phyloP scores from a whole-genome alignment of 2,329 filamentous ascomycete genomes.

The Aaosphaeria pasadenensis region DNA sequence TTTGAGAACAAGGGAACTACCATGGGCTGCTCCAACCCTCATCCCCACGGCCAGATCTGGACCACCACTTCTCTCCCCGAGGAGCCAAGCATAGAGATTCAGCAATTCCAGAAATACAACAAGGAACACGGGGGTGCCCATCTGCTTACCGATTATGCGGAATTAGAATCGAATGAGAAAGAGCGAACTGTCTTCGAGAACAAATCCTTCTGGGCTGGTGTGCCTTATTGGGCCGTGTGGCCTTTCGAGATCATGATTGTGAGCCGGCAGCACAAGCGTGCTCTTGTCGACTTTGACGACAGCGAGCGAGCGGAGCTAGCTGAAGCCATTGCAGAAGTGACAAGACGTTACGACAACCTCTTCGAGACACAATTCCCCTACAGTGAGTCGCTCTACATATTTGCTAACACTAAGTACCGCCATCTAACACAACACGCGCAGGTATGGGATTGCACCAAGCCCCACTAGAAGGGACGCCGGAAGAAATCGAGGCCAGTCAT shows the following conservation, averaged over 20 bases:
- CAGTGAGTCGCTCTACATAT: conserved; percentile 52
- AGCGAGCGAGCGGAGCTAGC: conserved; percentile 72
- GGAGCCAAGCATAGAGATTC: conserved; percentile 77
- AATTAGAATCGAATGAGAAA: conserved; percentile 74
- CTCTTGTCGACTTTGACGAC: conserved; percentile 75
- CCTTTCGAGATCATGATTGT: conserved; percentile 94
- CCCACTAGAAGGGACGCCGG: conserved; percentile 73
- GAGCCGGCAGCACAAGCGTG: conserved; percentile 77
- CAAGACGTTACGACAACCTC: conserved; percentile 90
- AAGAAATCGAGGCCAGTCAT: conserved; percentile 84
- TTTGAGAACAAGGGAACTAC: conserved; percentile 98
- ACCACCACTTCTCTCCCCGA: conserved; percentile 88
- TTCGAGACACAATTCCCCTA: conserved; percentile 98
- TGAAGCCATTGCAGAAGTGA: conserved; percentile 82
- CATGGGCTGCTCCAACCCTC: conserved; percentile 98
- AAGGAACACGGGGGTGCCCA: conserved; percentile 69
- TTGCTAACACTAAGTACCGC: not conserved
- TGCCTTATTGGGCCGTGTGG: conserved; percentile 98
- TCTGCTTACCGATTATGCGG: conserved; percentile 81
- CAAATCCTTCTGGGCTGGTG: conserved; percentile 76
- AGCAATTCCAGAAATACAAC: conserved; percentile 76
- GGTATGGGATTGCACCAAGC: conserved; percentile 95
- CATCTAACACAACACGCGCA: conserved; percentile 21
- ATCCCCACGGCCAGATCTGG: conserved; percentile 97
- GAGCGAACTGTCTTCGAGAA: conserved; percentile 91